These are phyloP conservation scores for Pisolithus microcarpus DNA, from an alignment of 768 basidiomycete genomes.

Conservation along the genomic window DNA sequence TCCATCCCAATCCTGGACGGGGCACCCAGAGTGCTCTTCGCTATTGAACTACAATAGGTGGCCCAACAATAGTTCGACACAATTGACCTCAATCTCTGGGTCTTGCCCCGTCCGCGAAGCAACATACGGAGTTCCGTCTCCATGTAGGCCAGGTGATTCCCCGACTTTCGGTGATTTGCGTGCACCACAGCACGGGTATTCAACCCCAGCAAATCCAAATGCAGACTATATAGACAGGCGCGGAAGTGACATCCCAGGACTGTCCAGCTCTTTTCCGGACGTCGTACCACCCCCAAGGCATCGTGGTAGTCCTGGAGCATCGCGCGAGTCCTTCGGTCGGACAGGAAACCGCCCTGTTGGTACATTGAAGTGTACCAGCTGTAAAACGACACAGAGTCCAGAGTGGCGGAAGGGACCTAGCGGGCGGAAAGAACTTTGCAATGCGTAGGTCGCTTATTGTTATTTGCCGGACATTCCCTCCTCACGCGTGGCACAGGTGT, in stretches of 20 bases:
- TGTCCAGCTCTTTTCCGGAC: slow-evolving; percentile 29
- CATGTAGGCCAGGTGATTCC: slow-evolving; percentile 37
- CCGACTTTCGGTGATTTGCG: slow-evolving; percentile 22
- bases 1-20: slow-evolving; percentile 21
- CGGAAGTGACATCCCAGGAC: slow-evolving; percentile 24
- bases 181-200: slow-evolving; percentile 30
- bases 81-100: slow-evolving; percentile 17
- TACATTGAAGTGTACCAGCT: slow-evolving; percentile 67
- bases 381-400: slow-evolving; percentile 74
- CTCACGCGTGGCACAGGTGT: slow-evolving; percentile 44
- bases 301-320: slow-evolving; percentile 45
- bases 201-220: slow-evolving; percentile 30
- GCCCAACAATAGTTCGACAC: slow-evolving; percentile 21
- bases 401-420: slow-evolving; percentile 91
- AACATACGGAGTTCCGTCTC: slow-evolving; percentile 18
- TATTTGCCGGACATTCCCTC: slow-evolving; percentile 6
- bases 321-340: slow-evolving; percentile 40
- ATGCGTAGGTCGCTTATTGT: slow-evolving; percentile 59
- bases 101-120: slow-evolving; percentile 26
- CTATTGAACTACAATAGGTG: slow-evolving; percentile 25
- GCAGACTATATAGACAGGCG: slow-evolving; percentile 32
- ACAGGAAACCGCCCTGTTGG: slow-evolving; percentile 63
- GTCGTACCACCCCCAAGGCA: slow-evolving; percentile 52
- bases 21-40: slow-evolving; percentile 23
- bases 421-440: slow-evolving; percentile 87